Evolutionary conservation across 352 stramenopile species (phyloP).

Genomic region (Pythium dissotocum): DNA sequence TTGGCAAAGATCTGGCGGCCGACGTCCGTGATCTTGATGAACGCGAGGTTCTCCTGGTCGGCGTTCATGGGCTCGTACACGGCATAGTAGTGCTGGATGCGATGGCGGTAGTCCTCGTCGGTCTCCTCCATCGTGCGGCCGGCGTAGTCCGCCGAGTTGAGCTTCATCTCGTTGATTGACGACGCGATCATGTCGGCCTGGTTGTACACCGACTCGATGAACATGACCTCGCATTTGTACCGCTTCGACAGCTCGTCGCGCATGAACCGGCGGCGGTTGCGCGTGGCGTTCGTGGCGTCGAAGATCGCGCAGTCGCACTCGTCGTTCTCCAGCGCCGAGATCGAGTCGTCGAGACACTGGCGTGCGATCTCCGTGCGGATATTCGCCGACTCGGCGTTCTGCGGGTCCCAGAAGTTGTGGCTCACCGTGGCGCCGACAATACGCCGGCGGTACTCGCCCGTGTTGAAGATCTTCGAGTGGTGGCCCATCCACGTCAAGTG

Average conservation of each 20-base stretch:
- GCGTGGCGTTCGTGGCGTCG: conserved; percentile 84
- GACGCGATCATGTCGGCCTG: conserved; percentile 69
- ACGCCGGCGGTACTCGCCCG: conserved; percentile 74
- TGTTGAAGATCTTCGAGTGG: conserved; percentile 81
- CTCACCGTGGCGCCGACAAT: conserved; percentile 68
- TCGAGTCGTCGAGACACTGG: conserved; percentile 72
- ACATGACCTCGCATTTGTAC: conserved; percentile 81
- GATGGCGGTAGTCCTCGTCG: conserved; percentile 69
- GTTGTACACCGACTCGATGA: conserved; percentile 84
- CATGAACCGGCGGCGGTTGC: conserved; percentile 62
- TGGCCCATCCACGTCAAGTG: conserved; percentile 88
- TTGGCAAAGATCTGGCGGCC: conserved; percentile 84
- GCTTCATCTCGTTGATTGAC: conserved; percentile 86
- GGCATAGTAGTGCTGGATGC: conserved; percentile 79
- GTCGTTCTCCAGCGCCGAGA: conserved; percentile 62
- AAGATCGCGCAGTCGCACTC: conserved; percentile 81
- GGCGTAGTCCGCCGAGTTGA: conserved; percentile 81
- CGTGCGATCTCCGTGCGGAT: conserved; percentile 72
- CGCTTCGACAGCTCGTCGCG: conserved; percentile 51
- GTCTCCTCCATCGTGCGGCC: conserved; percentile 72
- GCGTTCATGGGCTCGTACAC: conserved; percentile 68
- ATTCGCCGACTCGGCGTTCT: conserved; percentile 68
- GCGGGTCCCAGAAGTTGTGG: conserved; percentile 81
- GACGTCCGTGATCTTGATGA: conserved; percentile 85
- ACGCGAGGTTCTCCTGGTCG: conserved; percentile 56